Evolutionary conservation across 768 basidiomycete genomes (phyloP).

Genomic region (Mycena rosella): DNA sequence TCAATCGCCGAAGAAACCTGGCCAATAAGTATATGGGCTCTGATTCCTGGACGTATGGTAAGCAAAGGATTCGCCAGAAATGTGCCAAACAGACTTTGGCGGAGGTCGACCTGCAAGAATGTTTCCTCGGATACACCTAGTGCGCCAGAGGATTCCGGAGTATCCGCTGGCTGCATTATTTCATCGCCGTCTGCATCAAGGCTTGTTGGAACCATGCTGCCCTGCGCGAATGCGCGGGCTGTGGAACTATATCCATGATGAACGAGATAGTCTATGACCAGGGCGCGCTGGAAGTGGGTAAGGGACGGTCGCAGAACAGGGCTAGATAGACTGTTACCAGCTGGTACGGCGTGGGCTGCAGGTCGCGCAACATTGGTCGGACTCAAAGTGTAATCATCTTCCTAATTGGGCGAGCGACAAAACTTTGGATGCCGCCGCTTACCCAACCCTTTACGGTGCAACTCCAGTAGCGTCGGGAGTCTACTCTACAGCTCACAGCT

Average conservation of each 20-base stretch:
- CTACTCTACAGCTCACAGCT: too few relatives aligned
- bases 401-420: too few relatives aligned
- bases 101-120: slow-evolving; percentile 61
- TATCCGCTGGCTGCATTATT: slow-evolving; percentile 49
- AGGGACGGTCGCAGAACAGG: not conserved
- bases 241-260: slow-evolving; percentile 82
- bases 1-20: slow-evolving; percentile 78
- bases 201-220: slow-evolving; percentile 67
- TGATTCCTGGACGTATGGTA: slow-evolving; percentile 66
- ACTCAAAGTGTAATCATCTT: too few relatives aligned
- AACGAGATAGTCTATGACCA: slow-evolving; percentile 84
- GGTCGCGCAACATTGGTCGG: not conserved
- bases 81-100: slow-evolving; percentile 61
- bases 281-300: slow-evolving; percentile 59
- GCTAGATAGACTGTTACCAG: slow-evolving; percentile 25
- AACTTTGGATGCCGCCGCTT: too few relatives aligned
- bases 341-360: slow-evolving; percentile 30
- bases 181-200: slow-evolving; percentile 82
- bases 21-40: slow-evolving; percentile 77
- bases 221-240: slow-evolving; percentile 74
- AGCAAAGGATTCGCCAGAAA: not conserved
- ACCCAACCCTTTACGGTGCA: too few relatives aligned
- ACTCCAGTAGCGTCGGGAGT: too few relatives aligned
- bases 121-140: slow-evolving; percentile 52
- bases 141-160: slow-evolving; percentile 32